Percentiles rank a stretch among this genome's conserved stretches.
Evolutionary conservation across 78 protist species (phyloP).

Genomic region (Planoprotostelium fungivorum): DNA sequence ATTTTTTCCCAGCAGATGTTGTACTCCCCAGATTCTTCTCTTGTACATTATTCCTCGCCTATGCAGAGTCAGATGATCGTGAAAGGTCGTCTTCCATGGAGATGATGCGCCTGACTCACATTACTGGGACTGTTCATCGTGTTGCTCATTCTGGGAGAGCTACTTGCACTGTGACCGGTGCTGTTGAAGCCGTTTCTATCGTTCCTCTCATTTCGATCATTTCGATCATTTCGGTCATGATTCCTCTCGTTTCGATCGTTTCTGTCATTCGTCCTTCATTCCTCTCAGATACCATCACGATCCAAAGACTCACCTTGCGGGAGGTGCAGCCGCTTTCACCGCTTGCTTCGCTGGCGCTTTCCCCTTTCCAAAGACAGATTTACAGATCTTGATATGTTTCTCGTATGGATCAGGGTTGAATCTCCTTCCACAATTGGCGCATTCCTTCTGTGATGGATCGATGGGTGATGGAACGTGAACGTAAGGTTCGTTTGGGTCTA

Average conservation of each 20-base stretch:
- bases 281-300: neutral
- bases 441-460: neutral
- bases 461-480: neutral
- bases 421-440: neutral
- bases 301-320: neutral
- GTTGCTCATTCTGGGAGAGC: too few species aligned
- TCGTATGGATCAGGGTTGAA: neutral
- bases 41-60: too few species aligned
- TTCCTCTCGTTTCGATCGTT: too few species aligned
- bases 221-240: too few species aligned
- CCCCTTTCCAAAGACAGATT: neutral
- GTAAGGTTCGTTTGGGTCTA: too few species aligned
- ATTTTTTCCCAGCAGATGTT: neutral
- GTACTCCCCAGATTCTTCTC: neutral
- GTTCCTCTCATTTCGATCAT: too few species aligned
- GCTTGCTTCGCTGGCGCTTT: neutral
- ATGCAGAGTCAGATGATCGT: too few species aligned
- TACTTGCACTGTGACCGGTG: neutral
- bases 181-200: neutral
- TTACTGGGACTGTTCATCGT: too few species aligned
- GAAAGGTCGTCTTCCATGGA: too few species aligned
- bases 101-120: too few species aligned
- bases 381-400: neutral
- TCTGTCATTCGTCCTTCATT: too few species aligned
- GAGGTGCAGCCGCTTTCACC: too few species aligned